Evolutionary conservation across 345 rosid genomes (phyloP).

Genomic region (Punica granatum): DNA sequence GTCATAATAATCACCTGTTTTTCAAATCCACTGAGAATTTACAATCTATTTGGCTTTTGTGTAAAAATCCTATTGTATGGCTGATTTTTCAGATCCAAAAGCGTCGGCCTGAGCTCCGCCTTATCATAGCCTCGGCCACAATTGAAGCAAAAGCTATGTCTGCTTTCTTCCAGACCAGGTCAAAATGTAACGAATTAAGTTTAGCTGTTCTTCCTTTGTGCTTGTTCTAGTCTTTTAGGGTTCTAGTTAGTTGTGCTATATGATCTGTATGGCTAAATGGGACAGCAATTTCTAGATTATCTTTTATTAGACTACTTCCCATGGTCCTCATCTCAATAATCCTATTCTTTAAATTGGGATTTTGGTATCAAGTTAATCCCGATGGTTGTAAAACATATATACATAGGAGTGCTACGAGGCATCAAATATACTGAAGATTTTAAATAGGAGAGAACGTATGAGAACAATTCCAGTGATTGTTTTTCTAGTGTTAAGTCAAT

Average conservation of each 20-base stretch:
- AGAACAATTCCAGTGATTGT: neutral
- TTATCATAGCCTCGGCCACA: slow-evolving; percentile 91
- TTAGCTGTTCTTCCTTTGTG: slow-evolving; percentile 9
- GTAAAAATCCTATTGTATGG: slow-evolving; percentile 3
- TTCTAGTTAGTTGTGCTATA: neutral
- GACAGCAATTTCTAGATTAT: neutral
- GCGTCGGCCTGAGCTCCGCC: slow-evolving; percentile 82
- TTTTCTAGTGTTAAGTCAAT: neutral
- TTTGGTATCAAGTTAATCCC: neutral
- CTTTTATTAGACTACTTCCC: neutral
- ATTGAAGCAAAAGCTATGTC: slow-evolving; percentile 87
- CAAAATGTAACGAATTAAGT: neutral
- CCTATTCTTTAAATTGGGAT: neutral
- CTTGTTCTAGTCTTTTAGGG: neutral
- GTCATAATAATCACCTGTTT: neutral
- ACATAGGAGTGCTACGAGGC: neutral
- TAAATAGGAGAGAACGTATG: neutral
- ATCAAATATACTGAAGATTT: neutral
- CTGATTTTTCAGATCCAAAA: slow-evolving; percentile 58
- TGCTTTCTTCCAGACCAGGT: slow-evolving; percentile 76
- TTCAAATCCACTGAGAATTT: slow-evolving; percentile 4
- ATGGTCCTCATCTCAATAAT: neutral
- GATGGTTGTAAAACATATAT: neutral
- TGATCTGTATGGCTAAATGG: neutral
- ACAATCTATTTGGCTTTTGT: neutral